These are phyloP conservation scores for Solanum sejunctum DNA, from an alignment of 257 asterid genomes.

Conservation along the genomic window DNA sequence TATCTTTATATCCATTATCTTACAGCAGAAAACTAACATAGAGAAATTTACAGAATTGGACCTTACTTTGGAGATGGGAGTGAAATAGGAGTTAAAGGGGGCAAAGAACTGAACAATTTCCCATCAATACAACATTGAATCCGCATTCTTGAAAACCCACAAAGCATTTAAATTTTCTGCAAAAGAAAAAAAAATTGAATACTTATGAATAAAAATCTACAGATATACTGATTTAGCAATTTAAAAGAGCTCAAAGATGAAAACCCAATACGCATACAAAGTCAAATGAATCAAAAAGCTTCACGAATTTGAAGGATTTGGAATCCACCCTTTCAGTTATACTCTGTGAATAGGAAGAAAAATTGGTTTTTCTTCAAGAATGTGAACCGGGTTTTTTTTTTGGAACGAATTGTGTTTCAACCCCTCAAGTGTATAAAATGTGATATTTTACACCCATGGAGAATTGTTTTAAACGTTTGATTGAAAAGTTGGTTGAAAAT, in stretches of 20 bases:
- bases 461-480: neutral
- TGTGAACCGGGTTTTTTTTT: neutral
- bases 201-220: neutral
- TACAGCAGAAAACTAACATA: neutral
- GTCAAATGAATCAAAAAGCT: neutral
- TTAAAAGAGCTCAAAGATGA: neutral
- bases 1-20: neutral
- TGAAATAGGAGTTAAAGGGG: slow-evolving; percentile 26
- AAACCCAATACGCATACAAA: neutral
- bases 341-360: neutral
- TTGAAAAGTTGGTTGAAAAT: neutral
- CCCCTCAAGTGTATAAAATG: neutral
- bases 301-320: neutral
- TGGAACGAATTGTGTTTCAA: neutral
- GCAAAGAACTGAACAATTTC: slow-evolving; percentile 21
- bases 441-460: neutral
- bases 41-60: neutral
- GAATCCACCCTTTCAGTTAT: neutral
- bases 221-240: neutral
- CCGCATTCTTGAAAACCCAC: slow-evolving; percentile 29
- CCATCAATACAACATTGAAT: slow-evolving; percentile 24
- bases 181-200: neutral
- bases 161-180: neutral
- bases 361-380: neutral
- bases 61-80: slow-evolving; percentile 50